phyloP scores from a whole-genome alignment of 75 land plant genomes.

The Pinus albicaulis region DNA sequence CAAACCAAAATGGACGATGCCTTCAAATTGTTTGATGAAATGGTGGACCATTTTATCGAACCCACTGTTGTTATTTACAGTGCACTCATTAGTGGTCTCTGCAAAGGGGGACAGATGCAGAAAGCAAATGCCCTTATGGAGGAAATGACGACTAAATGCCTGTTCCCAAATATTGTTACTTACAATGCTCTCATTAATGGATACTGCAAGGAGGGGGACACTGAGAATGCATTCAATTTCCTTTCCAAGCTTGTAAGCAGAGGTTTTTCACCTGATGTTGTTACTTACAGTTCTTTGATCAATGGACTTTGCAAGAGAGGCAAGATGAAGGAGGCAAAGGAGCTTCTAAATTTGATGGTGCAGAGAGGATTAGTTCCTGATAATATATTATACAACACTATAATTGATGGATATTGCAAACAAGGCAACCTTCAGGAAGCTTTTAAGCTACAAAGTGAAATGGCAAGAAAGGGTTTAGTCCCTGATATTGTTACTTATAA shows the following conservation, averaged over 20 bases:
- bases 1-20: constrained; percentile 34
- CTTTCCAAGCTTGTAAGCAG: constrained; percentile 36
- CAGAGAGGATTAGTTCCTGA: constrained; percentile 43
- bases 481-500: constrained; percentile 54
- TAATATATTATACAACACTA: constrained; percentile 43
- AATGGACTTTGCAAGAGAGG: constrained; percentile 46
- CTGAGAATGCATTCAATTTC: constrained; percentile 47
- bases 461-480: constrained; percentile 50
- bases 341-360: constrained; percentile 34
- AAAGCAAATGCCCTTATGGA: constrained; percentile 47
- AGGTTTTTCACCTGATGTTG: constrained; percentile 38
- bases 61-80: constrained; percentile 56
- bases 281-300: constrained; percentile 41
- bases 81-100: constrained; percentile 44
- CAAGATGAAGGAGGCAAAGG: constrained; percentile 33
- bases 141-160: constrained; percentile 51
- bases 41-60: constrained; percentile 39
- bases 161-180: constrained; percentile 42
- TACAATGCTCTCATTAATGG: constrained; percentile 59
- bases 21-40: constrained; percentile 39
- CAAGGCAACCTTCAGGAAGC: constrained; percentile 47
- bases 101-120: constrained; percentile 46
- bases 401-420: constrained; percentile 40
- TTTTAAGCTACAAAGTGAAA: constrained; percentile 34
- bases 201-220: constrained; percentile 30